These are phyloP conservation scores for Alternaria angustiovoidea DNA, from an alignment of 2,329 filamentous ascomycete genomes.

Conservation along the genomic window DNA sequence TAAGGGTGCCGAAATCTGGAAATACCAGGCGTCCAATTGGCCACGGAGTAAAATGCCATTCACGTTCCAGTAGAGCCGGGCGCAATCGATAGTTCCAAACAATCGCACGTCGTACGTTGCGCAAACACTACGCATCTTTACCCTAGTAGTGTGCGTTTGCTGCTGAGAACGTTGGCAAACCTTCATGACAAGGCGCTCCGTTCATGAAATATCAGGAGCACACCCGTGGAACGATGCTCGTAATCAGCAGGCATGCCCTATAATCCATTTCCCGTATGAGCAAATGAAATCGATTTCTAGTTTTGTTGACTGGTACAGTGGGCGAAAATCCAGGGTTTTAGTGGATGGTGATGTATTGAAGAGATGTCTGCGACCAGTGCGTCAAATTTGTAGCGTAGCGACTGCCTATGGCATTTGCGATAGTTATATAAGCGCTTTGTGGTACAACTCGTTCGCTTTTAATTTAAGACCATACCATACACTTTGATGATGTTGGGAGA, in stretches of 20 bases:
- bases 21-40: background rate
- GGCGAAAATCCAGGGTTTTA: background rate
- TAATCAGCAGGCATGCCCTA: background rate
- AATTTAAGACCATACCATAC: background rate
- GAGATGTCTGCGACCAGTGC: background rate
- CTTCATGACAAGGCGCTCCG: background rate
- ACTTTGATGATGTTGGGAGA: background rate
- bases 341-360: background rate
- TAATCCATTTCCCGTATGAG: background rate
- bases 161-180: background rate
- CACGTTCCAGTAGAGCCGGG: background rate
- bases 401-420: background rate
- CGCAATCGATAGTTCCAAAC: background rate
- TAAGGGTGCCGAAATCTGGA: background rate
- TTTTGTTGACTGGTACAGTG: background rate
- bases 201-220: constrained; percentile 1
- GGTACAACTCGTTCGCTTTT: background rate
- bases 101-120: background rate
- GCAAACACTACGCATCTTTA: background rate
- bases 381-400: background rate
- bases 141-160: background rate
- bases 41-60: background rate
- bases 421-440: background rate
- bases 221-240: background rate
- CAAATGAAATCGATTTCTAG: constrained; percentile 3